Percentiles rank a stretch among this genome's conserved stretches.
Evolutionary conservation across 768 basidiomycete species (phyloP).

Genomic region (Coprinellus micaceus): DNA sequence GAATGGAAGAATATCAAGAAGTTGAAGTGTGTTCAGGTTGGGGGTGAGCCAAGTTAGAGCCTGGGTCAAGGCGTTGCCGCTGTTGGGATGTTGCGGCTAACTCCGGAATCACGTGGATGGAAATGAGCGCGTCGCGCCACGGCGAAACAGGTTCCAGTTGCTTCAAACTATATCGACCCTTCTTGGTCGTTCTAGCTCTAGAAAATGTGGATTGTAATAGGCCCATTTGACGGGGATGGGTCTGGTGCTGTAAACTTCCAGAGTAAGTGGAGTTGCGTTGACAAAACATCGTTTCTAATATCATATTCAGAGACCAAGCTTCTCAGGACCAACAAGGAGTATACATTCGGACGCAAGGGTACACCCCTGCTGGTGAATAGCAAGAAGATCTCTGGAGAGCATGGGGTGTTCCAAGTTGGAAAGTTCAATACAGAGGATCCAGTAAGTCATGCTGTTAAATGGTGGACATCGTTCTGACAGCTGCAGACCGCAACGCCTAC

Average conservation of each 20-base stretch:
- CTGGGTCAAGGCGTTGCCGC: too few relatives aligned
- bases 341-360: constrained; percentile 57
- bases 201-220: constrained; percentile 52
- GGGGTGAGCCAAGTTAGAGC: too few relatives aligned
- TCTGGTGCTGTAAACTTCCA: constrained; percentile 31
- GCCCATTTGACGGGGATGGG: constrained; percentile 48
- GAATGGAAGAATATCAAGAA: too few relatives aligned
- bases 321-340: constrained; percentile 55
- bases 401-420: constrained; percentile 57
- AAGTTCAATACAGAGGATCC: constrained; percentile 47
- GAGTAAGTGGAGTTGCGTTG: constrained; percentile 14
- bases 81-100: too few relatives aligned
- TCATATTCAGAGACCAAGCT: constrained; percentile 44
- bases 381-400: constrained; percentile 63
- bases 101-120: too few relatives aligned
- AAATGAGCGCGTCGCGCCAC: too few relatives aligned
- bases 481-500: constrained; percentile 37
- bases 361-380: constrained; percentile 47
- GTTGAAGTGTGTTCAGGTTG: too few relatives aligned
- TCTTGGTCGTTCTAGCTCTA: too few relatives aligned
- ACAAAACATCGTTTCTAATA: not conserved
- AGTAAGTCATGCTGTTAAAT: constrained; percentile 38
- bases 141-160: too few relatives aligned
- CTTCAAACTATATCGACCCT: too few relatives aligned
- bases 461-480: not conserved